Percentiles rank a stretch among this genome's conserved stretches.
Conservation (phyloP, 768 basidiomycete species). For the Chalciporus pseudorubinellus region DNA sequence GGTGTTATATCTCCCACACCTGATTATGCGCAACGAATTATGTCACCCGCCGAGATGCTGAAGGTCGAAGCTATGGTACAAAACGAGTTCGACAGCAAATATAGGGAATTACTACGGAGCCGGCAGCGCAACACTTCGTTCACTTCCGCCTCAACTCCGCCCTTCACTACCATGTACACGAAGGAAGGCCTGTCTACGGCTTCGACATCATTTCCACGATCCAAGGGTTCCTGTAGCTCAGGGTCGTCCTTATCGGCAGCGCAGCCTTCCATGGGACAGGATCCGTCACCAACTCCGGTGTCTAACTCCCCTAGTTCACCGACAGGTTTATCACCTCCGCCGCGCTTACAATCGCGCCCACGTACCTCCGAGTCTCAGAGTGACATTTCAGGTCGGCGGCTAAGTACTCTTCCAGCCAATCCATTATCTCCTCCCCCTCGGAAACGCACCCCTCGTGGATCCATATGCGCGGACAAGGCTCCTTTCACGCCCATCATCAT, state of each 20-base stretch:
- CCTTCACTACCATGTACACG: slow-evolving; percentile 32
- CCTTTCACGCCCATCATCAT: slow-evolving; percentile 56
- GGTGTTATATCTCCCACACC: slow-evolving; percentile 32
- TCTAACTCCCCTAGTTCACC: slow-evolving; percentile 34
- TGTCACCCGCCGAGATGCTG: slow-evolving; percentile 65
- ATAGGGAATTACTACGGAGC: slow-evolving; percentile 17
- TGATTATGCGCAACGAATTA: slow-evolving; percentile 62
- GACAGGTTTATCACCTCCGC: slow-evolving; percentile 50
- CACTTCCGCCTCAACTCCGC: slow-evolving; percentile 38
- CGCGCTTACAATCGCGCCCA: slow-evolving; percentile 36
- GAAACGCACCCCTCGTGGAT: background rate
- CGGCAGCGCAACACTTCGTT: slow-evolving; percentile 38
- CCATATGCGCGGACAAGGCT: slow-evolving; percentile 32
- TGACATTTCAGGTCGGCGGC: slow-evolving; percentile 6
- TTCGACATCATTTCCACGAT: slow-evolving; percentile 24
- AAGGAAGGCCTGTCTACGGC: slow-evolving; percentile 28
- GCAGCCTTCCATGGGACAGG: slow-evolving; percentile 39
- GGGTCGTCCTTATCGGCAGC: slow-evolving; percentile 16
- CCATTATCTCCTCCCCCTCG: slow-evolving; percentile 36
- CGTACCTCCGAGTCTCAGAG: slow-evolving; percentile 9
- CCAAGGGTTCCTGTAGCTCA: slow-evolving; percentile 17
- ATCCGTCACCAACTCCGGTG: slow-evolving; percentile 14
- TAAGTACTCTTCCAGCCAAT: slow-evolving; percentile 31
- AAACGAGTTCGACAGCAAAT: slow-evolving; percentile 28
- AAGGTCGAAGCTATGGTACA: slow-evolving; percentile 53